These are phyloP conservation scores for Actinidia chinensis DNA, from an alignment of 179 eudicot species.

Conservation along the genomic window DNA sequence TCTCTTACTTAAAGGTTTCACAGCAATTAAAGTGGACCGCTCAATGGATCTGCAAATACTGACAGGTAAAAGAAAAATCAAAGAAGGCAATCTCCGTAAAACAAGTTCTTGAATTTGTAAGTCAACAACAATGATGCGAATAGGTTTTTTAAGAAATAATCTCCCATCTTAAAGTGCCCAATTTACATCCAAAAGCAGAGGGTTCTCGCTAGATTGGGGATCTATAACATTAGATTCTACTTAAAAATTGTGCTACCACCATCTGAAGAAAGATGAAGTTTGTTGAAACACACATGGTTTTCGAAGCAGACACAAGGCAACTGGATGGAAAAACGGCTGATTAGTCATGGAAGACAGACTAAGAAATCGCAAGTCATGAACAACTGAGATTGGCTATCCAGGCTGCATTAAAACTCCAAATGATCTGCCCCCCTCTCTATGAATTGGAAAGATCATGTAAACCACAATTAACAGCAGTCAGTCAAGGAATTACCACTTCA, in stretches of 20 bases:
- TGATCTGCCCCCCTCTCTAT: background rate
- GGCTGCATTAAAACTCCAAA: too few species aligned
- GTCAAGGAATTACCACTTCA: background rate
- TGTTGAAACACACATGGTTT: background rate
- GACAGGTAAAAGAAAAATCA: slow-evolving; percentile 16
- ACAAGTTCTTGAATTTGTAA: background rate
- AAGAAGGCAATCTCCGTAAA: slow-evolving; percentile 12
- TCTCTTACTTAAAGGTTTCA: slow-evolving; percentile 67
- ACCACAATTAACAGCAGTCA: background rate
- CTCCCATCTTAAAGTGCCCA: background rate
- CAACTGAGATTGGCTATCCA: too few species aligned
- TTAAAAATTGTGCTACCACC: background rate
- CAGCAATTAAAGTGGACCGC: slow-evolving; percentile 80
- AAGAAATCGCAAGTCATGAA: too few species aligned
- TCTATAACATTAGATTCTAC: background rate
- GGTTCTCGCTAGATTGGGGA: background rate
- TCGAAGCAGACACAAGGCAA: background rate
- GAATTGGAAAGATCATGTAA: background rate
- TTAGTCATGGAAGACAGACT: too few species aligned
- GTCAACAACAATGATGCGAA: slow-evolving; percentile 1
- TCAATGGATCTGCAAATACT: slow-evolving; percentile 70
- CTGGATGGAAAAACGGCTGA: too few species aligned
- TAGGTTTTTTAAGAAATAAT: background rate
- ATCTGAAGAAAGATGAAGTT: background rate
- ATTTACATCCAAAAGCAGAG: background rate